Evolutionary conservation across 2,329 filamentous ascomycete genomes (phyloP).

Genomic region (Fusarium mangiferae): DNA sequence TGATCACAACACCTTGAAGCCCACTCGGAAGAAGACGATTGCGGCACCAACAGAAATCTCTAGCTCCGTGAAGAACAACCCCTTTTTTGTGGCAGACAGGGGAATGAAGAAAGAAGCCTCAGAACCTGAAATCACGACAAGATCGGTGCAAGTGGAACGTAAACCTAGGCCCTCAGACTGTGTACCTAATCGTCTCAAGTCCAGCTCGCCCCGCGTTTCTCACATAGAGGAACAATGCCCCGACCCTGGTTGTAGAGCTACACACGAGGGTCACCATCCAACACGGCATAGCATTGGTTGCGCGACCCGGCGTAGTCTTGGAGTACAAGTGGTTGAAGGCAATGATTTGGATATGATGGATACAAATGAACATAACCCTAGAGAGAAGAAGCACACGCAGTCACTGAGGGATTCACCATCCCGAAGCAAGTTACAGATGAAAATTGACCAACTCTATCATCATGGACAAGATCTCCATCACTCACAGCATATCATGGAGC

Average conservation of each 20-base stretch:
- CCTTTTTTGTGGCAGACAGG: slow-evolving; percentile 48
- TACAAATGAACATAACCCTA: slow-evolving; percentile 1
- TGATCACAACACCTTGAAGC: slow-evolving; percentile 9
- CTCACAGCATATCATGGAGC: slow-evolving; percentile 49
- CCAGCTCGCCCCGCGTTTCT: slow-evolving; percentile 11
- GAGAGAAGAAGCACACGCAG: background rate
- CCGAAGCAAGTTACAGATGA: slow-evolving; percentile 30
- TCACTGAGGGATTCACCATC: slow-evolving; percentile 1
- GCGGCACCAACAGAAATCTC: slow-evolving; percentile 21
- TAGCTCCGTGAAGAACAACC: slow-evolving; percentile 44
- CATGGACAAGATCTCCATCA: slow-evolving; percentile 50
- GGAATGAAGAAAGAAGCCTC: slow-evolving; percentile 30
- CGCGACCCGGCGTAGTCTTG: slow-evolving; percentile 24
- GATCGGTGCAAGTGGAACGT: slow-evolving; percentile 31
- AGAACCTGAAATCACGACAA: slow-evolving; percentile 37
- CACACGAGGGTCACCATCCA: slow-evolving; percentile 42
- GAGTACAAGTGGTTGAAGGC: background rate
- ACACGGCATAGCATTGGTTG: slow-evolving; percentile 50
- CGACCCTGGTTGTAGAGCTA: slow-evolving; percentile 44
- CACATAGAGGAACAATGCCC: slow-evolving; percentile 37
- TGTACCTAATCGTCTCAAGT: slow-evolving; percentile 38
- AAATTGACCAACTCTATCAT: slow-evolving; percentile 47
- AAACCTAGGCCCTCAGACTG: slow-evolving; percentile 46
- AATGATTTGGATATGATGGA: slow-evolving; percentile 15
- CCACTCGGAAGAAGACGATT: slow-evolving; percentile 14